phyloP scores from a whole-genome alignment of 75 land plant genomes.

The Pinus albicaulis region DNA sequence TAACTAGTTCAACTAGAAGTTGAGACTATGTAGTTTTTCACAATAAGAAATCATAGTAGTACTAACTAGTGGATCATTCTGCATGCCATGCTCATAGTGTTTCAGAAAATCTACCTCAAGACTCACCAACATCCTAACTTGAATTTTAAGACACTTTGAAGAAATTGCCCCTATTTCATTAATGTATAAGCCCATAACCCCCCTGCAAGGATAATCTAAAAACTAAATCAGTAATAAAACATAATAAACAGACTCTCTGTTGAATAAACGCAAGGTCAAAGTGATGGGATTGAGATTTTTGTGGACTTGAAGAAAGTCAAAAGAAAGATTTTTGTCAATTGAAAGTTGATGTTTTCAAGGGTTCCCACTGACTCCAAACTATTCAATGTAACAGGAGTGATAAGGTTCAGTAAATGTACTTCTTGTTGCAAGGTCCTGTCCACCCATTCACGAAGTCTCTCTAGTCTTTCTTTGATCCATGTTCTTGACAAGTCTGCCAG shows the following conservation, averaged over 20 bases:
- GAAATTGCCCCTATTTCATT: not conserved
- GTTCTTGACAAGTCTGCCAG: slow-evolving; percentile 62
- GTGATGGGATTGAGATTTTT: not conserved
- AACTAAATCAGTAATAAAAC: not conserved
- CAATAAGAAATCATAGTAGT: not conserved
- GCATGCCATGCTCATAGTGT: not conserved
- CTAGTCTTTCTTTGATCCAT: slow-evolving; percentile 81
- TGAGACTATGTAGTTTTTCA: not conserved
- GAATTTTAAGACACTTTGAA: not conserved
- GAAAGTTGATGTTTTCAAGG: not conserved
- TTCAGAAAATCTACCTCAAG: not conserved
- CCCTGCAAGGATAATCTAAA: not conserved
- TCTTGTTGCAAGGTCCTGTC: slow-evolving; percentile 84
- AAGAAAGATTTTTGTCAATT: not conserved
- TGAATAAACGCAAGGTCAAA: not conserved
- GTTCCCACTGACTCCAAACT: not conserved
- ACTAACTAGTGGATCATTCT: not conserved
- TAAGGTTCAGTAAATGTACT: slow-evolving; percentile 36
- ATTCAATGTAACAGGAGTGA: not conserved
- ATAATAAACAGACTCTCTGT: not conserved
- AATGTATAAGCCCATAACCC: not conserved
- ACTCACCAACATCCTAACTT: not conserved
- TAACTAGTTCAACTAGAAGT: not conserved
- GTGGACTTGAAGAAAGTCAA: not conserved
- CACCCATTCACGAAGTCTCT: slow-evolving; percentile 73